These are phyloP conservation scores for Plectosphaerella cucumerina DNA, from an alignment of 2,329 filamentous ascomycete genomes.

Conservation along the genomic window DNA sequence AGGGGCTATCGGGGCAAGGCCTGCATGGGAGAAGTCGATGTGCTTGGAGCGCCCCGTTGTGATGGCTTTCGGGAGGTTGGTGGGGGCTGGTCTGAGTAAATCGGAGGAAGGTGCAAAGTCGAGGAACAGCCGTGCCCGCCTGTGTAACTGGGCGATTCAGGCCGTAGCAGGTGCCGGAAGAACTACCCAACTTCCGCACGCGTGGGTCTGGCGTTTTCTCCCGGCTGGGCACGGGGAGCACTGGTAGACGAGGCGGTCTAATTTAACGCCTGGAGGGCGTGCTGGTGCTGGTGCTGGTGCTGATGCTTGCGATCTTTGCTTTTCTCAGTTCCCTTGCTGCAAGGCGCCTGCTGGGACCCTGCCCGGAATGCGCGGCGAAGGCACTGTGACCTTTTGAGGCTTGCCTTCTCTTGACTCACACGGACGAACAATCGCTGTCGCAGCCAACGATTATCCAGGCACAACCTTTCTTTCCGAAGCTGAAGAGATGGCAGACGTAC, in stretches of 20 bases:
- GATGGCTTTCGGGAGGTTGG: neutral
- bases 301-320: neutral
- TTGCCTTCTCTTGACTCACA: no score
- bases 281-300: constrained; percentile 1
- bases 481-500: no score
- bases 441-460: no score
- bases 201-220: neutral
- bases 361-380: no score
- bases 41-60: neutral
- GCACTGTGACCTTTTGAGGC: no score
- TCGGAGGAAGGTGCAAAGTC: no score
- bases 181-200: constrained; percentile 2
- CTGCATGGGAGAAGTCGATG: neutral
- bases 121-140: neutral
- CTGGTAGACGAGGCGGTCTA: neutral
- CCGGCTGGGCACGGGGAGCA: neutral
- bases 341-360: no score
- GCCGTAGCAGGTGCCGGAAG: constrained; percentile 3
- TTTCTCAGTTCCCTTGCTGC: neutral
- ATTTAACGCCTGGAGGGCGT: neutral
- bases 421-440: no score
- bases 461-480: no score
- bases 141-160: constrained; percentile 3
- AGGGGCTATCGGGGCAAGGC: neutral
- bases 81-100: neutral